These are phyloP conservation scores for Niveomyces coronatus DNA, from an alignment of 2,329 filamentous ascomycete species.

Conservation along the genomic window DNA sequence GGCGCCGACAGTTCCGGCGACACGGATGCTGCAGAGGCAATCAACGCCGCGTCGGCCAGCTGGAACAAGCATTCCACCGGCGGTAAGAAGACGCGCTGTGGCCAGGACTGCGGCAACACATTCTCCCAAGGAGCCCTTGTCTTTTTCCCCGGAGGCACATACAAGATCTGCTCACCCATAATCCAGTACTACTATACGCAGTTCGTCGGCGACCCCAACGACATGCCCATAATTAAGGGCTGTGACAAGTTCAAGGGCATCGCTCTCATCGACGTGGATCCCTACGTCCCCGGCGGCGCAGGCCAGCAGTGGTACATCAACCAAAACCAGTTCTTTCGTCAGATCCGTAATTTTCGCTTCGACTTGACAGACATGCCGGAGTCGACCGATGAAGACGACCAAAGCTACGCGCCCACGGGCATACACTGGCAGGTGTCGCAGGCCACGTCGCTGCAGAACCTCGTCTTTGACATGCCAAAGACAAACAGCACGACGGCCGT, in stretches of 20 bases:
- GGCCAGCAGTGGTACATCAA: conserved; percentile 58
- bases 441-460: conserved; percentile 48
- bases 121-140: conserved; percentile 55
- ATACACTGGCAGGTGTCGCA: conserved; percentile 55
- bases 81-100: conserved; percentile 45
- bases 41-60: conserved; percentile 58
- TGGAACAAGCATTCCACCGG: conserved; percentile 48
- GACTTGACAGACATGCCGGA: conserved; percentile 41
- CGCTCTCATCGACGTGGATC: conserved; percentile 59
- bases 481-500: conserved; percentile 41
- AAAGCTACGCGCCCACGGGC: conserved; percentile 27
- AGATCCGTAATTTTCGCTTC: conserved; percentile 48
- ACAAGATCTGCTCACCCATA: conserved; percentile 45
- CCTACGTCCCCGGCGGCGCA: conserved; percentile 44
- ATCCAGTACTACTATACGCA: conserved; percentile 69
- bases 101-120: conserved; percentile 53
- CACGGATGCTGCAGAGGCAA: conserved; percentile 17
- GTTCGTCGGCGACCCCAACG: conserved; percentile 56
- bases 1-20: conserved; percentile 36
- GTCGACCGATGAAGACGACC: conserved; percentile 21
- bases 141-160: conserved; percentile 61
- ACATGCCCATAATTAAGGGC: conserved; percentile 44
- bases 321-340: conserved; percentile 50
- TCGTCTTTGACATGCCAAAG: conserved; percentile 39
- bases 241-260: conserved; percentile 50